Evolutionary conservation across 2,329 filamentous ascomycete species (phyloP).

Genomic region (Diaporthe sp.): DNA sequence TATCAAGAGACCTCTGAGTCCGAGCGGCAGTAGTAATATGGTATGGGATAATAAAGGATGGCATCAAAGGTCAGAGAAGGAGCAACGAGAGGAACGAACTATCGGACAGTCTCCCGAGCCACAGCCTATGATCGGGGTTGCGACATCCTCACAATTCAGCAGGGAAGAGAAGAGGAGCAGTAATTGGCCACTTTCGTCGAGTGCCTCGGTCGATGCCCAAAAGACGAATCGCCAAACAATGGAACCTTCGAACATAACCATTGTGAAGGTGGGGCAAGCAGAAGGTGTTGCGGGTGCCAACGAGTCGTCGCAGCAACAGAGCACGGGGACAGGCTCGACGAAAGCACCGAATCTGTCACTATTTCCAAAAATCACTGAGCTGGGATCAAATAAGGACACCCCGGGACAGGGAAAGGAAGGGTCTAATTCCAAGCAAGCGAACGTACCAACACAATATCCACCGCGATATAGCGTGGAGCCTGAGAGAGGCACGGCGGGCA

Average conservation of each 20-base stretch:
- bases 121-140: not conserved
- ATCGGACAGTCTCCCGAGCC: not conserved
- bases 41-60: constrained; percentile 27
- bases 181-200: constrained; percentile 23
- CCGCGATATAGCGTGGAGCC: constrained; percentile 5
- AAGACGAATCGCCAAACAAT: not conserved
- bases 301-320: not conserved
- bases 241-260: constrained; percentile 4
- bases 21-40: constrained; percentile 15
- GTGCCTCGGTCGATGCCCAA: not conserved
- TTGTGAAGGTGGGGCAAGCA: constrained; percentile 18
- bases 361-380: constrained; percentile 12
- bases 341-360: constrained; percentile 16
- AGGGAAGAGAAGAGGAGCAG: constrained; percentile 19
- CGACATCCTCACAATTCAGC: constrained; percentile 5
- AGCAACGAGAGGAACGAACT: not conserved
- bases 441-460: constrained; percentile 1
- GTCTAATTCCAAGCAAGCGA: not conserved
- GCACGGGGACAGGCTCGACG: not conserved
- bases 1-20: constrained; percentile 18
- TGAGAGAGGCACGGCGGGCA: not conserved
- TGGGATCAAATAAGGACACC: not conserved
- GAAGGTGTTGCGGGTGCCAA: not conserved
- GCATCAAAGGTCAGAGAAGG: not conserved
- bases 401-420: not conserved